Conservation (phyloP, 495 filamentous ascomycete species). For the Penicillium samsonianum region DNA sequence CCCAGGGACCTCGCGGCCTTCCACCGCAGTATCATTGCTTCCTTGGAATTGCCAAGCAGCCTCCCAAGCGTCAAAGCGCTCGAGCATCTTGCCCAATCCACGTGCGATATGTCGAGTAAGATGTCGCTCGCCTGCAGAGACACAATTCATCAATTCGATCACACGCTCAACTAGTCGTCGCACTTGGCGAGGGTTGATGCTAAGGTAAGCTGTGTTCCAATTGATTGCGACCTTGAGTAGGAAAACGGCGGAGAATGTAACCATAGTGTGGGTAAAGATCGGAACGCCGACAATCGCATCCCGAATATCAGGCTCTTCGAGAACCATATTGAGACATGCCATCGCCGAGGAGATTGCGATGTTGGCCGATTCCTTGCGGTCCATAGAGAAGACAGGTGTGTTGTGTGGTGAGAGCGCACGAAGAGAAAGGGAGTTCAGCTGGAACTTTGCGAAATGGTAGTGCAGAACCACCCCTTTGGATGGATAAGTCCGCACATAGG, state of each 20-base stretch:
- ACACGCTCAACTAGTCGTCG: slow-evolving; percentile 51
- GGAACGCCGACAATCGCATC: slow-evolving; percentile 60
- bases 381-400: slow-evolving; percentile 53
- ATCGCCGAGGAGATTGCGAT: slow-evolving; percentile 59
- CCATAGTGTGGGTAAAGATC: slow-evolving; percentile 64
- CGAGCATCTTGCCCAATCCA: slow-evolving; percentile 54
- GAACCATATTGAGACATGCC: slow-evolving; percentile 55
- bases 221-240: slow-evolving; percentile 58
- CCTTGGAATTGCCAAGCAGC: slow-evolving; percentile 33
- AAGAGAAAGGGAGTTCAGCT: slow-evolving; percentile 59
- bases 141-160: slow-evolving; percentile 54
- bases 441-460: slow-evolving; percentile 62
- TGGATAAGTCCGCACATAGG: slow-evolving; percentile 57
- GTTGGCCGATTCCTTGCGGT: slow-evolving; percentile 57
- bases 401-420: slow-evolving; percentile 53
- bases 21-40: slow-evolving; percentile 15
- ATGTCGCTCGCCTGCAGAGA: slow-evolving; percentile 53
- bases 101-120: slow-evolving; percentile 55
- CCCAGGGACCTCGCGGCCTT: slow-evolving; percentile 37
- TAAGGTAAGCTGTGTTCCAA: slow-evolving; percentile 53
- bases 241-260: slow-evolving; percentile 59
- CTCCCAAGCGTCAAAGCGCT: slow-evolving; percentile 51
- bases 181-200: slow-evolving; percentile 45
- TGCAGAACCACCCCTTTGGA: slow-evolving; percentile 61
- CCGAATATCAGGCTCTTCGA: slow-evolving; percentile 58